Evolutionary conservation across 495 filamentous ascomycete species (phyloP).

Genomic region (Podospora anserina): DNA sequence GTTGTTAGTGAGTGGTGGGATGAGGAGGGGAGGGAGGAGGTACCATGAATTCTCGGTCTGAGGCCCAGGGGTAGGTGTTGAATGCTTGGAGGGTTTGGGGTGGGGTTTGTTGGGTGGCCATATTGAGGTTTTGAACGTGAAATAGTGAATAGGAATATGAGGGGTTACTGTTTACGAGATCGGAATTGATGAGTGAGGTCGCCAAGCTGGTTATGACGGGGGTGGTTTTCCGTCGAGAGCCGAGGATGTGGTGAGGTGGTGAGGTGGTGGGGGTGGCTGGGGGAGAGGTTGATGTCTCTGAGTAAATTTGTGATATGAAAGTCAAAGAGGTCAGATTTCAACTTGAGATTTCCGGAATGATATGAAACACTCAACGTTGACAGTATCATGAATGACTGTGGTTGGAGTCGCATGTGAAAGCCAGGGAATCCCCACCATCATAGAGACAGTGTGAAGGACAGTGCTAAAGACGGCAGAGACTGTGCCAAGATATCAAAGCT

Average conservation of each 20-base stretch:
- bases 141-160: not conserved
- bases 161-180: not conserved
- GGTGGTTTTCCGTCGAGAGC: not conserved
- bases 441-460: not conserved
- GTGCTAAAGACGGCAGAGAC: not conserved
- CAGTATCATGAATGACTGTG: not conserved
- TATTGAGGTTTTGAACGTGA: not conserved
- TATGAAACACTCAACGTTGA: not conserved
- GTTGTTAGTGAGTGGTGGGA: conserved; percentile 3
- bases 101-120: conserved; percentile 1
- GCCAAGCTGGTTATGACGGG: not conserved
- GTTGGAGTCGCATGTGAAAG: conserved; percentile 10
- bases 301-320: not conserved
- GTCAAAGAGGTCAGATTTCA: not conserved
- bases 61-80: conserved; percentile 25
- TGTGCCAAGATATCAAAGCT: not conserved
- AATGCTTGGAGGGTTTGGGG: conserved; percentile 19
- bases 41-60: conserved; percentile 16
- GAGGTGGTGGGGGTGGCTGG: not conserved
- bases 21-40: conserved; percentile 4
- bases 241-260: not conserved
- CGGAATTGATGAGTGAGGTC: not conserved
- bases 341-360: not conserved
- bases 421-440: not conserved
- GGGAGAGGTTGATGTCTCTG: not conserved